These are phyloP conservation scores for Coniochaeta sp. DNA, from an alignment of 2,329 filamentous ascomycete genomes.

Conservation along the genomic window DNA sequence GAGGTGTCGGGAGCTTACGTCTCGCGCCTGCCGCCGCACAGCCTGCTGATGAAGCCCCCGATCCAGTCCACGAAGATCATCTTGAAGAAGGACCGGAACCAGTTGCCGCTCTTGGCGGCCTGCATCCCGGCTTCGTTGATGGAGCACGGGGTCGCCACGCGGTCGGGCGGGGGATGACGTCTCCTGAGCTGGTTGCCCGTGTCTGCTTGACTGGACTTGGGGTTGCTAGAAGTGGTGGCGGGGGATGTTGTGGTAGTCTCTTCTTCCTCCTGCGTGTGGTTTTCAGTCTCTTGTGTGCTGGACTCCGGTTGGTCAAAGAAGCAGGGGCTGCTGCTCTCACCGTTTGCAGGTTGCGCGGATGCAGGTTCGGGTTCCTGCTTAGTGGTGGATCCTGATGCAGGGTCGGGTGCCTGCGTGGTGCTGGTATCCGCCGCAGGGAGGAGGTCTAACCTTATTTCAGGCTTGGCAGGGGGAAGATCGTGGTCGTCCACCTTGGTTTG, in stretches of 20 bases:
- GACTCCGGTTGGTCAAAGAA: not conserved
- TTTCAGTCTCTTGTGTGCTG: not conserved
- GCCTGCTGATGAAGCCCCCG: conserved; percentile 24
- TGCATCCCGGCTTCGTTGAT: conserved; percentile 12
- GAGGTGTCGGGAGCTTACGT: conserved; percentile 17
- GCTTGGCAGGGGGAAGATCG: not conserved
- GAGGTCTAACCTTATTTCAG: not conserved
- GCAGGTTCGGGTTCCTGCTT: no score
- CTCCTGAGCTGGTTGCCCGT: conserved; percentile 8
- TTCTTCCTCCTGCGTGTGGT: not conserved
- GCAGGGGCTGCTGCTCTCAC: not conserved
- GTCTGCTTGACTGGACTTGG: not conserved
- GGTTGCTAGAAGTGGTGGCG: not conserved
- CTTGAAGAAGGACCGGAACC: conserved; percentile 27
- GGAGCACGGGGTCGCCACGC: conserved; percentile 13
- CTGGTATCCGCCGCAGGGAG: not conserved
- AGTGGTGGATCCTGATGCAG: no score
- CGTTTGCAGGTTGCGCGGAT: not conserved
- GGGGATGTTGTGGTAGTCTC: not conserved
- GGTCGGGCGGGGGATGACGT: conserved; percentile 8
- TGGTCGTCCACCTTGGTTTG: not conserved
- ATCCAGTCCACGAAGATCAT: conserved; percentile 32
- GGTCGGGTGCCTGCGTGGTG: not conserved
- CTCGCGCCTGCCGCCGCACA: conserved; percentile 21
- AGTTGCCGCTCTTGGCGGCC: conserved; percentile 15